These are phyloP conservation scores for Kockovaella imperatae DNA, from an alignment of 768 basidiomycete species.

Conservation along the genomic window DNA sequence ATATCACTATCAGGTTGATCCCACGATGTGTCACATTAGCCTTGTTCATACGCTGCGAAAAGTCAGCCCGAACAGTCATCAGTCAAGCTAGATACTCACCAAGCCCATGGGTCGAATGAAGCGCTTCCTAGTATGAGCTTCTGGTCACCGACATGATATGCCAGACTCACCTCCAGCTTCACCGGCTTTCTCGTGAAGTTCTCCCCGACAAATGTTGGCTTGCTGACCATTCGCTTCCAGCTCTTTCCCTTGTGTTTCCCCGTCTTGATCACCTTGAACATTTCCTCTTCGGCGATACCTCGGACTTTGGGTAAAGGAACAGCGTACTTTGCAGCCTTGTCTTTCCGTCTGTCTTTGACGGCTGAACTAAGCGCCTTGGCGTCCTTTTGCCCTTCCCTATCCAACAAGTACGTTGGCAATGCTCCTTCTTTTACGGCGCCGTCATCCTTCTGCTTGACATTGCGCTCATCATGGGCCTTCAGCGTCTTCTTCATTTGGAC, in stretches of 20 bases:
- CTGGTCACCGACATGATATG: neutral
- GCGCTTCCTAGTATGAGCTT: constrained; percentile 46
- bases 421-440: constrained; percentile 76
- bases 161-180: constrained; percentile 66
- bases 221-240: constrained; percentile 99
- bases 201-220: constrained; percentile 97
- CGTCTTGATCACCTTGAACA: constrained; percentile 98
- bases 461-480: constrained; percentile 97
- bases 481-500: constrained; percentile 99
- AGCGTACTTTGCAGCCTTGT: constrained; percentile 96
- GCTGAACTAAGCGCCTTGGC: constrained; percentile 92
- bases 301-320: constrained; percentile 94
- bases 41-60: constrained; percentile 72
- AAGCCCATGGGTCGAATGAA: constrained; percentile 97
- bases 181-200: constrained; percentile 97
- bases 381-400: constrained; percentile 95
- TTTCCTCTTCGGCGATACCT: constrained; percentile 98
- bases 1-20: constrained; percentile 38
- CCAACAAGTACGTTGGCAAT: constrained; percentile 87
- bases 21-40: constrained; percentile 97
- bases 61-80: neutral
- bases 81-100: constrained; percentile 9
- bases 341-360: constrained; percentile 97
- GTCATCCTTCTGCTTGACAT: constrained; percentile 83
- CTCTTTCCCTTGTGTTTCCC: constrained; percentile 92